phyloP scores from a whole-genome alignment of 2,329 filamentous ascomycete genomes.

The Penicillium verrucosum region DNA sequence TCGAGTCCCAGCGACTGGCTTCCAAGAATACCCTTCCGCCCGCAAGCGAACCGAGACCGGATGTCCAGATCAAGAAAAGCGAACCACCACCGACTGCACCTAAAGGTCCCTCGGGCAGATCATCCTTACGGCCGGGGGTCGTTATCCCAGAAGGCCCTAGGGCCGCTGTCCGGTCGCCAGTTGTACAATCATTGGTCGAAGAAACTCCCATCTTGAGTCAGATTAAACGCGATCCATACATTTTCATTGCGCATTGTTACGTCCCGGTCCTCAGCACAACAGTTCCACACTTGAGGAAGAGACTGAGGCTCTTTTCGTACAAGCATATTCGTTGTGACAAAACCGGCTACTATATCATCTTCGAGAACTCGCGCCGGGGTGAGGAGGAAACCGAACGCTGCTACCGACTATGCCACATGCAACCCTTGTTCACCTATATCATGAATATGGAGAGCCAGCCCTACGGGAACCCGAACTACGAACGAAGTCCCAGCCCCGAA shows the following conservation, averaged over 20 bases:
- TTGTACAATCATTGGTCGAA: slow-evolving; percentile 57
- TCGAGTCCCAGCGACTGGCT: slow-evolving; percentile 64
- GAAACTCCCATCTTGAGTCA: slow-evolving; percentile 63
- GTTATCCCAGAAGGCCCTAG: slow-evolving; percentile 41
- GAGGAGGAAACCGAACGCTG: slow-evolving; percentile 79
- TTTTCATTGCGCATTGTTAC: slow-evolving; percentile 81
- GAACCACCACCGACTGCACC: slow-evolving; percentile 80
- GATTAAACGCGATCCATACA: slow-evolving; percentile 77
- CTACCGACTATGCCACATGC: slow-evolving; percentile 72
- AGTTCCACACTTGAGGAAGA: slow-evolving; percentile 83
- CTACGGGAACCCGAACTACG: slow-evolving; percentile 63
- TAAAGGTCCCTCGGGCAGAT: slow-evolving; percentile 70
- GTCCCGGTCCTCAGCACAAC: slow-evolving; percentile 86
- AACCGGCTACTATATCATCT: slow-evolving; percentile 88
- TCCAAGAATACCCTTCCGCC: slow-evolving; percentile 31
- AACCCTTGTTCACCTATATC: slow-evolving; percentile 83
- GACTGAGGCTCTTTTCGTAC: slow-evolving; percentile 77
- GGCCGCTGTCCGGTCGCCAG: slow-evolving; percentile 31
- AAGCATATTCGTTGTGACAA: slow-evolving; percentile 79
- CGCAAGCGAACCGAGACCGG: slow-evolving; percentile 30
- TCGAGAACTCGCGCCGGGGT: slow-evolving; percentile 72
- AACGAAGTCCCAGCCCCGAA: slow-evolving; percentile 48
- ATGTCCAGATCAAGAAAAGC: slow-evolving; percentile 47
- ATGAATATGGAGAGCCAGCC: slow-evolving; percentile 86
- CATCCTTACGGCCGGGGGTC: slow-evolving; percentile 34